Evolutionary conservation across 139 green algal genomes (phyloP).

Genomic region (Closterium sp.): DNA sequence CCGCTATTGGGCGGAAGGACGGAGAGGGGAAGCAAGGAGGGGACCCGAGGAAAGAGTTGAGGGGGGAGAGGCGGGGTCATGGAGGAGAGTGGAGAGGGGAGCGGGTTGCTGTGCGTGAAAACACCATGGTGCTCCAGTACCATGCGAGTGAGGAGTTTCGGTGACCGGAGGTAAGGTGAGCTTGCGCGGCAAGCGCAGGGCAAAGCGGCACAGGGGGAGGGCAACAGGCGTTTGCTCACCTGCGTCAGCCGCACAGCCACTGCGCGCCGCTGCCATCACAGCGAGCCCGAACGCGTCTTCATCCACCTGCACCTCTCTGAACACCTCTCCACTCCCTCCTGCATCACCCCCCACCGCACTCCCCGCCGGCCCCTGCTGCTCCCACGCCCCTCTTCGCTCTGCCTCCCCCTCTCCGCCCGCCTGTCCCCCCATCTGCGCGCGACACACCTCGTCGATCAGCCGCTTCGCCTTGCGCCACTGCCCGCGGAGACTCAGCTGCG

Average conservation of each 20-base stretch:
- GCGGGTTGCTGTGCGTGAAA: neutral
- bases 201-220: neutral
- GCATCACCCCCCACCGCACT: neutral
- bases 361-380: neutral
- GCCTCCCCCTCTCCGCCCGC: neutral
- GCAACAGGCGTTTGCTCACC: neutral
- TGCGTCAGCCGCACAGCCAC: neutral
- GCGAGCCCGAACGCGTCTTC: neutral
- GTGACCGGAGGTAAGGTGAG: neutral
- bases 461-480: neutral
- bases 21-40: neutral
- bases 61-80: neutral
- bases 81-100: neutral
- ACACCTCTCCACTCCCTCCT: neutral
- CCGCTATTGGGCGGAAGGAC: neutral
- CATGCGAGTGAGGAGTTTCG: neutral
- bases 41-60: neutral
- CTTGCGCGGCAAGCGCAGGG: too few relatives aligned
- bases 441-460: neutral
- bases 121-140: neutral
- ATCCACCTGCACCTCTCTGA: constrained; percentile 1
- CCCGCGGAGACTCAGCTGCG: neutral
- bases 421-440: neutral
- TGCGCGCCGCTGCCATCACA: neutral
- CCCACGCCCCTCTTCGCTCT: neutral